Evolutionary conservation across 768 basidiomycete species (phyloP).

Genomic region (Collybiopsis confluens): DNA sequence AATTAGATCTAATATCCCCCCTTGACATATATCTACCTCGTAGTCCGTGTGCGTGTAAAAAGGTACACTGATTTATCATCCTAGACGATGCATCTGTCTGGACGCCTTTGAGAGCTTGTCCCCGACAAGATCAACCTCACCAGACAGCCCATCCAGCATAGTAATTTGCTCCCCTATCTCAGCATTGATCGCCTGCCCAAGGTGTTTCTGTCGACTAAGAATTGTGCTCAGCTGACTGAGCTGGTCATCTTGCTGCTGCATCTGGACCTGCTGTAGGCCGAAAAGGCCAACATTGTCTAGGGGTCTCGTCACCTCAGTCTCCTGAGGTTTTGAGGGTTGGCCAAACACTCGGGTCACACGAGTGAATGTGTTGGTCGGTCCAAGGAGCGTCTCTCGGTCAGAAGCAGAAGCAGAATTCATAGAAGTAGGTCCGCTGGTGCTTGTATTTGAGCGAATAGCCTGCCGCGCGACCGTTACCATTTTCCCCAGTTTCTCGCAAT

Average conservation of each 20-base stretch:
- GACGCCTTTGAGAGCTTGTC: conserved; percentile 77
- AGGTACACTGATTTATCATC: conserved; percentile 28
- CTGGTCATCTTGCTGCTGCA: conserved; percentile 81
- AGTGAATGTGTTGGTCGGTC: conserved; percentile 28
- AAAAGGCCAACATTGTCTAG: conserved; percentile 81
- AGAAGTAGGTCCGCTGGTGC: conserved; percentile 18
- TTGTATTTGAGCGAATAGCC: conserved; percentile 32
- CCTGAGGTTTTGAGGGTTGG: conserved; percentile 52
- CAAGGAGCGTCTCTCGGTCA: conserved; percentile 66
- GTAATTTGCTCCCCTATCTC: conserved; percentile 86
- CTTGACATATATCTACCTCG: conserved; percentile 4
- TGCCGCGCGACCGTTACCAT: conserved; percentile 78
- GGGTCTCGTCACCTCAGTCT: conserved; percentile 83
- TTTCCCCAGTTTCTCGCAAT: conserved; percentile 82
- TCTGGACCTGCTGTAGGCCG: conserved; percentile 73
- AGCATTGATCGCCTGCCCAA: conserved; percentile 80
- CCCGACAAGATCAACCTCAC: conserved; percentile 74
- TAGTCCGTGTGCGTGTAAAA: conserved; percentile 6
- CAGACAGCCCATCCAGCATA: conserved; percentile 72
- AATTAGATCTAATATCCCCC: neutral
- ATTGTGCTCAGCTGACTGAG: conserved; percentile 78
- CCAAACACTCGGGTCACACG: conserved; percentile 81
- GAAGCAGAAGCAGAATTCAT: conserved; percentile 44
- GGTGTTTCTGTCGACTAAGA: conserved; percentile 76
- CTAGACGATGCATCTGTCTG: conserved; percentile 77